A percentile compares a stretch with the other conserved stretches of the same genome.
Conservation (phyloP, 768 basidiomycete species). For the Leucosporidium yakuticum region DNA sequence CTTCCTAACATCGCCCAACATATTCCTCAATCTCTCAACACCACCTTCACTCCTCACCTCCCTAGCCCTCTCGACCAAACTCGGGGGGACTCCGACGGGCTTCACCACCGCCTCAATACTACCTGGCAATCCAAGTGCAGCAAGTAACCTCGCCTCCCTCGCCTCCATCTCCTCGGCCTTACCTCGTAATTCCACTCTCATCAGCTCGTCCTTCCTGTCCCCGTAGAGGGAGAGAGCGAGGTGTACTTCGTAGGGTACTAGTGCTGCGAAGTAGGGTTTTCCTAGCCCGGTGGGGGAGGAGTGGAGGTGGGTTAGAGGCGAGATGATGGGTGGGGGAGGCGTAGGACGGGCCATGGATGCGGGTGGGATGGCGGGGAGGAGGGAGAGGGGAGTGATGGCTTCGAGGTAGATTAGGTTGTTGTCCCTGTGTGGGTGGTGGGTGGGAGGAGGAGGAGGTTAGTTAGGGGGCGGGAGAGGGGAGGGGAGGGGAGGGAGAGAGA, state of each 20-base stretch:
- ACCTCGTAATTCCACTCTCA: slow-evolving; percentile 62
- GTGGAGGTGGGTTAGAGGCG: slow-evolving; percentile 37
- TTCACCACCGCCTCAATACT: slow-evolving; percentile 54
- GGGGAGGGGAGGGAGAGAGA: not conserved
- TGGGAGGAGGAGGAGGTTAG: not conserved
- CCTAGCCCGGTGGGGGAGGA: slow-evolving; percentile 18
- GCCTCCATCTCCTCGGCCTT: slow-evolving; percentile 60
- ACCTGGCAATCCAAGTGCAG: slow-evolving; percentile 70
- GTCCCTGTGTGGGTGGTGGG: slow-evolving; percentile 58
- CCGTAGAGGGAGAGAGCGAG: slow-evolving; percentile 87
- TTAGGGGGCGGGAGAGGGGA: not conserved
- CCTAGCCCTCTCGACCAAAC: not conserved
- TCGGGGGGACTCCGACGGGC: not conserved
- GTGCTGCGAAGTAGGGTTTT: slow-evolving; percentile 61
- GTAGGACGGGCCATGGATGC: slow-evolving; percentile 61
- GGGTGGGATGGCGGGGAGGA: slow-evolving; percentile 60
- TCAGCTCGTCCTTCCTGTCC: slow-evolving; percentile 64
- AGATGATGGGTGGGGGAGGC: slow-evolving; percentile 47
- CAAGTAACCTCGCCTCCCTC: slow-evolving; percentile 60
- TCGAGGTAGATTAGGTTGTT: slow-evolving; percentile 95
- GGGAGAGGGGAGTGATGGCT: slow-evolving; percentile 66
- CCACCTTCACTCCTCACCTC: slow-evolving; percentile 1
- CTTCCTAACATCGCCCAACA: slow-evolving; percentile 65
- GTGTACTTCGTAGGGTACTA: slow-evolving; percentile 80
- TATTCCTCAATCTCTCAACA: slow-evolving; percentile 40